Conservation (phyloP, 1,284 basidiomycete genomes). For the Fistulinella cinereoalba region DNA sequence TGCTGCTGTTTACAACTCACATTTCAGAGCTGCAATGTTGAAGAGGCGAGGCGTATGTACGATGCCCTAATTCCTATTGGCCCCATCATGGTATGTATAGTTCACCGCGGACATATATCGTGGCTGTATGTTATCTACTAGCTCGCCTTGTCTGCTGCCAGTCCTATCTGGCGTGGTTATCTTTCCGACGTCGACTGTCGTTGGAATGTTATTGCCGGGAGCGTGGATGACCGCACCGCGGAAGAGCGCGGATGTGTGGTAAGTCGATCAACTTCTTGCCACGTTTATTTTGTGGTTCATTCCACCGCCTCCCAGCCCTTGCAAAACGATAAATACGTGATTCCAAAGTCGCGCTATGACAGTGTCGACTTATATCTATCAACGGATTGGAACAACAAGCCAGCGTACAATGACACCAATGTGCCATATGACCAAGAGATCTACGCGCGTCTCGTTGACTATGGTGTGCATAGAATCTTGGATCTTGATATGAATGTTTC, state of each 20-base stretch:
- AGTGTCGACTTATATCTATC: constrained; percentile 95
- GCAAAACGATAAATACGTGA: constrained; percentile 67
- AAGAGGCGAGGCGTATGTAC: constrained; percentile 90
- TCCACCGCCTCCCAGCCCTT: constrained; percentile 56
- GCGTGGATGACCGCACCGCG: constrained; percentile 94
- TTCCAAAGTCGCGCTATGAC: constrained; percentile 97
- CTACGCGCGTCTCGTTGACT: constrained; percentile 64
- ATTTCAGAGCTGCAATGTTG: constrained; percentile 93
- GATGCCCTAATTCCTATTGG: constrained; percentile 93
- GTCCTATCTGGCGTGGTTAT: constrained; percentile 92
- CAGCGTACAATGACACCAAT: constrained; percentile 90
- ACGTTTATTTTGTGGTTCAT: constrained; percentile 9
- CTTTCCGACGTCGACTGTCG: constrained; percentile 96
- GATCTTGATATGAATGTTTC: neutral
- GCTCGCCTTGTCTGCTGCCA: constrained; percentile 93
- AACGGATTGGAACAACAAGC: constrained; percentile 80
- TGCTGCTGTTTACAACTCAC: constrained; percentile 98
- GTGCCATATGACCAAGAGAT: constrained; percentile 80
- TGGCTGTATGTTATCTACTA: constrained; percentile 34
- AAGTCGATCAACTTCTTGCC: constrained; percentile 43
- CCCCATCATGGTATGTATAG: constrained; percentile 78
- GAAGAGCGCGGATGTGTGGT: constrained; percentile 82
- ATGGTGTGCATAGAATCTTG: constrained; percentile 53
- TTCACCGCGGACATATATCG: neutral
- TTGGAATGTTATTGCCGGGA: constrained; percentile 97